These are phyloP conservation scores for Mycena citricolor DNA, from an alignment of 1,284 basidiomycete species.

Conservation along the genomic window DNA sequence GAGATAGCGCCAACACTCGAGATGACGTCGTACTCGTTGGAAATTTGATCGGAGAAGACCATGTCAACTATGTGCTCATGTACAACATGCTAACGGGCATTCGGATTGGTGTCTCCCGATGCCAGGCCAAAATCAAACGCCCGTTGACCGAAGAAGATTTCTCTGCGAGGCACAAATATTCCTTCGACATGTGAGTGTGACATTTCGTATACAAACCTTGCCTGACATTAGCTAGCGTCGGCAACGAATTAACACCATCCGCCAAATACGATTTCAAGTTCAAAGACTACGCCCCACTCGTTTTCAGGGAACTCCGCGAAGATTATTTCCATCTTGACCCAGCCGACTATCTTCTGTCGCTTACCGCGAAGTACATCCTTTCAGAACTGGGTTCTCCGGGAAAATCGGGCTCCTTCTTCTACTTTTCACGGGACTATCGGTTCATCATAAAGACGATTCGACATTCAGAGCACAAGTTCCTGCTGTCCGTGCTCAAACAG, in stretches of 20 bases:
- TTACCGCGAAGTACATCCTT: slow-evolving; percentile 97
- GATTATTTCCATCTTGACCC: slow-evolving; percentile 95
- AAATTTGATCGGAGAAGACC: slow-evolving; percentile 94
- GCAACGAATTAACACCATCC: slow-evolving; percentile 95
- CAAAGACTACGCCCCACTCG: slow-evolving; percentile 98
- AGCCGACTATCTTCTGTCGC: slow-evolving; percentile 93
- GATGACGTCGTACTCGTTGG: slow-evolving; percentile 62
- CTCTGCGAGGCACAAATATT: slow-evolving; percentile 89
- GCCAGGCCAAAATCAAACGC: slow-evolving; percentile 91
- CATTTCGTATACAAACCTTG: not conserved
- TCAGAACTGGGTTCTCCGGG: slow-evolving; percentile 98
- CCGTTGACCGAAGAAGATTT: slow-evolving; percentile 88
- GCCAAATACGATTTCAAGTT: slow-evolving; percentile 99
- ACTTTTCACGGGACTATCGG: slow-evolving; percentile 97
- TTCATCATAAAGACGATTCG: slow-evolving; percentile 99
- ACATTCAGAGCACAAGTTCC: slow-evolving; percentile 92
- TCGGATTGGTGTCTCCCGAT: slow-evolving; percentile 91
- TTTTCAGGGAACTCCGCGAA: slow-evolving; percentile 94
- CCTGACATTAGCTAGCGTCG: slow-evolving; percentile 58
- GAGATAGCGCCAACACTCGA: slow-evolving; percentile 12
- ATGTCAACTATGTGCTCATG: slow-evolving; percentile 99
- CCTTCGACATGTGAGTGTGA: slow-evolving; percentile 88
- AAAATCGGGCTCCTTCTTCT: slow-evolving; percentile 98
- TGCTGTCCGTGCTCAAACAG: slow-evolving; percentile 79
- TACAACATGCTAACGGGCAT: slow-evolving; percentile 99